Evolutionary conservation across 129 eudicot genomes (phyloP).

Genomic region (Ambrosia trifida): DNA sequence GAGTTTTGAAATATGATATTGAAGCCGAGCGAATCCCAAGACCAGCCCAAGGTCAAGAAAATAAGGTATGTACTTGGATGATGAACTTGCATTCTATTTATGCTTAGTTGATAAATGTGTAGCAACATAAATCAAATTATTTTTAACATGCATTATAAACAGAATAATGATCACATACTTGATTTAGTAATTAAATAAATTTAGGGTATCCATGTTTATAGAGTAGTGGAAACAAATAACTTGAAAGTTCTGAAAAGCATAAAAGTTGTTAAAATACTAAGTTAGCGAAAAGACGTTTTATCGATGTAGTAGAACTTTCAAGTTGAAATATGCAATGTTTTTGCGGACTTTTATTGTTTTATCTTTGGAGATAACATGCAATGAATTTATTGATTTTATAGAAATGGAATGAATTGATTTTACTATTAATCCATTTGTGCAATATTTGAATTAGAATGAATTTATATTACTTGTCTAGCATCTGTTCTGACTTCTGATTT

Average conservation of each 20-base stretch:
- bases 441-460: not conserved
- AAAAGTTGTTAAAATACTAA: not conserved
- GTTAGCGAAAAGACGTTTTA: not conserved
- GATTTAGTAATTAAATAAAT: not conserved
- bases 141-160: not conserved
- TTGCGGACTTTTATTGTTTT: not conserved
- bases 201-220: not conserved
- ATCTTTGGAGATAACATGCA: not conserved
- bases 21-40: slow-evolving; percentile 83
- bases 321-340: not conserved
- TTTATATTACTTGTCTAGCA: not conserved
- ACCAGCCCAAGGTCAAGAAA: slow-evolving; percentile 77
- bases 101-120: not conserved
- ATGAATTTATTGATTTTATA: not conserved
- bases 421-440: not conserved
- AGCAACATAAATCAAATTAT: not conserved
- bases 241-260: not conserved
- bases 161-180: not conserved
- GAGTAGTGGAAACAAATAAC: not conserved
- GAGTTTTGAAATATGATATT: slow-evolving; percentile 84
- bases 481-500: not conserved
- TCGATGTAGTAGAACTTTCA: not conserved
- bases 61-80: slow-evolving; percentile 51
- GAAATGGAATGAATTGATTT: not conserved
- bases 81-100: not conserved